Evolutionary conservation across 345 rosid species (phyloP), one percentile per base, ranked within the genome.

Genomic region (Eutrema japonicum): DNA sequence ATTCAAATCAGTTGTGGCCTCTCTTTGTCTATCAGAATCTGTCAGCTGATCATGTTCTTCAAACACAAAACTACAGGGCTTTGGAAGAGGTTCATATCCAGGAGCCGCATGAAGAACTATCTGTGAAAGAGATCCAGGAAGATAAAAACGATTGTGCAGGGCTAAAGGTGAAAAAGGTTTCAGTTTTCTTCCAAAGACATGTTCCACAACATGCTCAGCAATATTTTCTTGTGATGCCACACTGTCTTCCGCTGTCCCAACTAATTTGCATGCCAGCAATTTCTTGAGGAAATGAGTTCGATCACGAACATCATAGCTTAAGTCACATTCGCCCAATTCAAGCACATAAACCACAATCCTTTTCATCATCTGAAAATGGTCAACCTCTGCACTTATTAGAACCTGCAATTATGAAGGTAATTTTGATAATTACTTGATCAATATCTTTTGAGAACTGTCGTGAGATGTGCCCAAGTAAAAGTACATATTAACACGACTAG

Each of bases 41-140:
- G 54, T 76, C 54, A 80, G 67, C 75, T 78, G 82, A 51, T 75
- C 78, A 13, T 70, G 78, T 68, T 82, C 87, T 68, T 86, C 85
- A 73, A 68, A 60, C 29, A 77, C 82, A 54, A 85, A 72, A 79
- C 85, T 86, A 72, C 96, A 84, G 49, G 99, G 96, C 81, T 90
- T 92, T 57, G 99, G 97, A 76, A 95, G 96, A 80, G 99, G 90
- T 81, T 92, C 97, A 77, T 95, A 95, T 36, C 96, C 97, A n/a
- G 99, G 99, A 66, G 99, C 99, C 14, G 97, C 96, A 84, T 95
- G 99, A 78, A 90, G 88, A 76, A 95, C 99, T 61, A 95, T 87
- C 75, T 90, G 97, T 3, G 99, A 95, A 68, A 95, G 92, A 70
- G 98, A 89, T 64, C 97, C 98, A 70, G 98, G 99, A 54, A 95